phyloP scores from a whole-genome alignment of 768 basidiomycete genomes.

The Hortiboletus campestris region DNA sequence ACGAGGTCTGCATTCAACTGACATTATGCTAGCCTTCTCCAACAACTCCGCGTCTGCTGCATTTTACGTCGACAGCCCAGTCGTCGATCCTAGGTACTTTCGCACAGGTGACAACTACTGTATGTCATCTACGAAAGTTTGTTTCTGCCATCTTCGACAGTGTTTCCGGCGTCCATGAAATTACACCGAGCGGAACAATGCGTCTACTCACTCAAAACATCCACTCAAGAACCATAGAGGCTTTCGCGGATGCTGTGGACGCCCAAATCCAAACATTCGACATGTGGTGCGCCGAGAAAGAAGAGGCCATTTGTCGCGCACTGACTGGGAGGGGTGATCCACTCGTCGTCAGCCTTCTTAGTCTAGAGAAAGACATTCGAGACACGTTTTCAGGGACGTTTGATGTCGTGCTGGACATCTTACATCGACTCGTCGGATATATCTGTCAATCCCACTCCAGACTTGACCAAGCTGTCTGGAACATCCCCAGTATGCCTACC shows the following conservation, averaged over 20 bases:
- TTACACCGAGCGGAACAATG: constrained; percentile 20
- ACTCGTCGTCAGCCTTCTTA: constrained; percentile 60
- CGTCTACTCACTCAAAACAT: constrained; percentile 24
- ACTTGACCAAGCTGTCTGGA: constrained; percentile 37
- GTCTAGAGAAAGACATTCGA: constrained; percentile 56
- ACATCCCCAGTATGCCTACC: constrained; percentile 38
- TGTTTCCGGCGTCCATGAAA: constrained; percentile 15
- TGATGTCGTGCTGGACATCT: constrained; percentile 50
- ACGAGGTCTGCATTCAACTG: not conserved
- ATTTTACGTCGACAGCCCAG: constrained; percentile 66
- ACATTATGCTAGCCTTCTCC: constrained; percentile 40
- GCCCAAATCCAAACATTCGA: constrained; percentile 57
- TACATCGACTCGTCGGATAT: constrained; percentile 34
- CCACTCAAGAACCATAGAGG: constrained; percentile 66
- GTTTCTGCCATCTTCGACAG: constrained; percentile 45
- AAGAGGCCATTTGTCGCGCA: constrained; percentile 66
- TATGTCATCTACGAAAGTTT: constrained; percentile 65
- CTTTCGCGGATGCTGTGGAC: constrained; percentile 75
- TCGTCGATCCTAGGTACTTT: constrained; percentile 61
- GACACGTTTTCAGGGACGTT: constrained; percentile 61
- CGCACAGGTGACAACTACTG: constrained; percentile 54
- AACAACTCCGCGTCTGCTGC: constrained; percentile 59
- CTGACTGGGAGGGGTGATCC: constrained; percentile 43
- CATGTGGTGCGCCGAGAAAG: constrained; percentile 66
- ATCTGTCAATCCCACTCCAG: constrained; percentile 31